A percentile compares a stretch with the other conserved stretches of the same genome.
These are phyloP conservation scores for Aphanomyces cochlioides DNA, from an alignment of 352 stramenopile species.

Conservation along the genomic window DNA sequence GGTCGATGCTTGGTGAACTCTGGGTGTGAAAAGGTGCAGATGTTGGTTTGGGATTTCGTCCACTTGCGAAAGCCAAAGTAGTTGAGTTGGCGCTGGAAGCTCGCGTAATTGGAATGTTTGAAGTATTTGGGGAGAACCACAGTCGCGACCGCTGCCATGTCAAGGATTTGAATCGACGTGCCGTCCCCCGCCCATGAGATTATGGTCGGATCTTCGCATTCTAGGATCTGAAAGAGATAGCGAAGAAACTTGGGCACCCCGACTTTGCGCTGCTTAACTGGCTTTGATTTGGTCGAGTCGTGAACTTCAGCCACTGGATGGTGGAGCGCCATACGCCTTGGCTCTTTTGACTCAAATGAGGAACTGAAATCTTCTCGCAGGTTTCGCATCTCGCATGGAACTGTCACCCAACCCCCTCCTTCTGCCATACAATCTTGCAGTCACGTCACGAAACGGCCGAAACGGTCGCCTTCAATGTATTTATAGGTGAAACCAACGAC, in stretches of 20 bases:
- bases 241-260: slow-evolving; percentile 66
- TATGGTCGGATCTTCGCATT: slow-evolving; percentile 63
- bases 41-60: slow-evolving; percentile 72
- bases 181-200: slow-evolving; percentile 46
- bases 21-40: slow-evolving; percentile 75
- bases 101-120: slow-evolving; percentile 29
- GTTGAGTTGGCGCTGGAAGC: slow-evolving; percentile 51
- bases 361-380: slow-evolving; percentile 22
- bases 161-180: slow-evolving; percentile 17
- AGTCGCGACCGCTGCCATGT: background rate
- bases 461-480: background rate
- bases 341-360: slow-evolving; percentile 7
- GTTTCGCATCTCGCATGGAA: background rate
- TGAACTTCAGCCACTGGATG: background rate
- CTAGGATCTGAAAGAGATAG: slow-evolving; percentile 74
- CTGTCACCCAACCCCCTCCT: background rate
- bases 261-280: slow-evolving; percentile 28
- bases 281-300: background rate
- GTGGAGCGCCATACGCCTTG: background rate
- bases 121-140: slow-evolving; percentile 30
- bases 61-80: slow-evolving; percentile 90
- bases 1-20: slow-evolving; percentile 38
- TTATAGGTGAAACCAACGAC: background rate
- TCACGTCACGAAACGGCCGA: slow-evolving; percentile 3
- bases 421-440: slow-evolving; percentile 3